Base-by-base conservation (phyloP, 169 alveolate genomes). In the Plasmodium billcollinsi region DNA sequence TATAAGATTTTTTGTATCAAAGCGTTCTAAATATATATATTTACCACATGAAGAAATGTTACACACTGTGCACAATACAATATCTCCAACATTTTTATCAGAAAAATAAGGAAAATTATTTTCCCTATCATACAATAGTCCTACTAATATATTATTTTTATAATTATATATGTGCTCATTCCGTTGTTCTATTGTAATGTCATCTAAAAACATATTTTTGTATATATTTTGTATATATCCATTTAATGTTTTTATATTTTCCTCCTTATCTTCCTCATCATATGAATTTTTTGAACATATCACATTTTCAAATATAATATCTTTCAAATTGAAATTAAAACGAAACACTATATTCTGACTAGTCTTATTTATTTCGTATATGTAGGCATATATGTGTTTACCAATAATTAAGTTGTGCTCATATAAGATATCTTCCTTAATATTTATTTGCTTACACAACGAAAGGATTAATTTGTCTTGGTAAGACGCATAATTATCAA, bases 51-150 rank as follows among this genome's bases (percentile, higher is more conserved):
- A 26, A 15, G 90, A 80, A 67, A 80, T 80, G 45, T 80, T 73
- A 47, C 90, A 54, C 56, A 80, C 69, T 4, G 56, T 80, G 33
- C 90, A 80, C 26, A 80, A 50, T 24, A 80, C 90, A 21, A 67
- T 45, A 56, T 80, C 90, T 7, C 90, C 90, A n/a, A 80, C 61
- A 54, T 71, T 54, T 80, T 80, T 80, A 69, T 80, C 90, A 47
- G 56, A 74, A 80, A 80, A 80, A 21, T 67, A 80, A 71, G 56
- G 72, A 80, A 67, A 80, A 80, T 69, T 69, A 80, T 66, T 80
- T 80, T 80, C 90, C 73, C 67, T 80, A 80, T 80, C 90, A 61
- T 80, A 5, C 62, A 80, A 80, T 45, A 67, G 47, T 61, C 90
- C 90, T 6, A 71, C 70, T 47, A 80, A 61, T 47, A 80, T 80